Percentiles rank a stretch among this genome's conserved stretches.
phyloP scores from a whole-genome alignment of 371 early-diverging fungal species.

The Mortierella sp. region DNA sequence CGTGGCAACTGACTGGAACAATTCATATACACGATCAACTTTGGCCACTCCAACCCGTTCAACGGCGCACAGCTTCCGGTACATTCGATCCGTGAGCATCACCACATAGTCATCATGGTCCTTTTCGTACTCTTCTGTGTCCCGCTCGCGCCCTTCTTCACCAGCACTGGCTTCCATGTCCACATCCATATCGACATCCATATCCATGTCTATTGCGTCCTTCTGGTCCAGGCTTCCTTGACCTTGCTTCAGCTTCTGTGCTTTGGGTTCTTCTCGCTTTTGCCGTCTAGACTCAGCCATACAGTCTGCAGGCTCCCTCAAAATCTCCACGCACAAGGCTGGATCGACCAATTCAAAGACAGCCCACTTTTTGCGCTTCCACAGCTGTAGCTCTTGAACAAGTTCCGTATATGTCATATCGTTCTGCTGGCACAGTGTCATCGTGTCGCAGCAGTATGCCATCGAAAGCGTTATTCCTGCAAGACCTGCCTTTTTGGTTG shows the following conservation, averaged over 20 bases:
- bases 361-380: conserved; percentile 48
- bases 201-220: neutral
- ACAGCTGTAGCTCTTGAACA: conserved; percentile 35
- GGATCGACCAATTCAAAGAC: conserved; percentile 48
- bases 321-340: conserved; percentile 28
- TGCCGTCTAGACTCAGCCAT: conserved; percentile 14
- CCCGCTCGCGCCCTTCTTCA: neutral
- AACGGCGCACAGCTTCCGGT: conserved; percentile 47
- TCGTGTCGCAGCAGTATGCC: conserved; percentile 44
- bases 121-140: conserved; percentile 18
- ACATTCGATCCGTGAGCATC: conserved; percentile 31
- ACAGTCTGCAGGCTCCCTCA: conserved; percentile 32
- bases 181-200: conserved; percentile 12
- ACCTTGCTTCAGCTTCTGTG: neutral
- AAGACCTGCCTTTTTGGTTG: conserved; percentile 13
- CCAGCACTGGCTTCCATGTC: neutral
- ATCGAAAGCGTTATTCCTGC: conserved; percentile 40
- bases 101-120: conserved; percentile 31
- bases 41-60: conserved; percentile 51
- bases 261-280: neutral
- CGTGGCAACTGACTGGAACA: conserved; percentile 44
- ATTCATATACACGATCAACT: conserved; percentile 43
- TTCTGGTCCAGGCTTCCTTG: neutral
- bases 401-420: conserved; percentile 30
- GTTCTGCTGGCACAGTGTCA: conserved; percentile 35